Base-by-base conservation (phyloP, 1,284 basidiomycete species). In the Golubevia sp. region DNA sequence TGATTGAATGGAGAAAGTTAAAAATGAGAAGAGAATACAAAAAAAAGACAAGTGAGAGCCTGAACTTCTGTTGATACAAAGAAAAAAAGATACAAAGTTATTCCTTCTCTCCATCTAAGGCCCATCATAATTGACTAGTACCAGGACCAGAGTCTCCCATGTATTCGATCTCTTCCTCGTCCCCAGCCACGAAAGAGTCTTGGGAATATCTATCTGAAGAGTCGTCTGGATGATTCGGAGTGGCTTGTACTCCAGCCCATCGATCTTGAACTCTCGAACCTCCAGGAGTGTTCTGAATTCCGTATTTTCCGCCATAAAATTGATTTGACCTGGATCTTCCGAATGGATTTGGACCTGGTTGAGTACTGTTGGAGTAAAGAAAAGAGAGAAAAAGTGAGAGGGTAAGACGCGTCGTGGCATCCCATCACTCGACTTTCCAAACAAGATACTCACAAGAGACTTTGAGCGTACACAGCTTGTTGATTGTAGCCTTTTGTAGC, bases 401-500 rank as follows among this genome's bases (percentile, higher is more conserved):
- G n/a, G n/a, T n/a, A n/a, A n/a, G n/a, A n/a, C n/a, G n/a, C n/a
- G n/a, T n/a, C n/a, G n/a, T n/a, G n/a, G n/a, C n/a, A n/a, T n/a
- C n/a, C n/a, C n/a, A n/a, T n/a, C n/a, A n/a, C n/a, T n/a, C n/a
- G n/a, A n/a, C n/a, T n/a, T n/a, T n/a, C 30, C 2, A 34, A 26
- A 2, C 13, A 13, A 13, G 4, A 25, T 61, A 21, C 21, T 61
- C 25, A n/a, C 70, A 92, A 76, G 49, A 93, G 84, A 64, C 91
- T 89, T 63, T 88, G 87, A 25, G 88, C 87, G 78, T 92, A 93
- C 11, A 87, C 86, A 51, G 87, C 85, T 3, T 85, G 85, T 82
- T 93, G 91, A 65, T 92, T 87, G 73, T 92, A 94, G 11, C 89
- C 90, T n/a, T 88, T 86, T 15, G 90, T 88, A 18, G 86, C 86